Evolutionary conservation across 176 grass and related monocot species (phyloP).

Genomic region (Rhynchospora pubera): DNA sequence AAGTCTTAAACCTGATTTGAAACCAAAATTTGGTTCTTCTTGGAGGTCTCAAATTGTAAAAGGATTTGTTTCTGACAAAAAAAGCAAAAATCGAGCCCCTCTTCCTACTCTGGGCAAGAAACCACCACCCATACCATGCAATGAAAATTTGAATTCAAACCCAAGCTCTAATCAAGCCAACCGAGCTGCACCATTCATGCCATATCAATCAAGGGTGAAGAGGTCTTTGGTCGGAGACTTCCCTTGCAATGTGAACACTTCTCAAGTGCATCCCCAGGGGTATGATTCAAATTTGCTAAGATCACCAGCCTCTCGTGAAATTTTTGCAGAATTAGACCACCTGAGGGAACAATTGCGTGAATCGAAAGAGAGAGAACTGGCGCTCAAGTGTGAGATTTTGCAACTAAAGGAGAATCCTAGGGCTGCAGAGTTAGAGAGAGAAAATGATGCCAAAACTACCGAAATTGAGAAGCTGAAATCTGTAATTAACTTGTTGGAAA

Average conservation of each 20-base stretch:
- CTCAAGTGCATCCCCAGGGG: conserved; percentile 85
- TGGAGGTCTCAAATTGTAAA: conserved; percentile 98
- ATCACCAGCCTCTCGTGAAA: conserved; percentile 81
- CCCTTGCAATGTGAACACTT: conserved; percentile 60
- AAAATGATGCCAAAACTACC: conserved; percentile 55
- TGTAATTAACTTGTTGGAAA: conserved; percentile 50
- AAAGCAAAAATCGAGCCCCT: conserved; percentile 58
- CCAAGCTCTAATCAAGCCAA: conserved; percentile 35
- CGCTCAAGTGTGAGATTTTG: conserved; percentile 55
- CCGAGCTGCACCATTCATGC: conserved; percentile 40
- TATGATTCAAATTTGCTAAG: conserved; percentile 62
- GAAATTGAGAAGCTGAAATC: conserved; percentile 54
- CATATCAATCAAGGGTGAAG: conserved; percentile 79
- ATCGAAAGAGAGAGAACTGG: conserved; percentile 79
- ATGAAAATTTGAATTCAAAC: conserved; percentile 18
- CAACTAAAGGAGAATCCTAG: conserved; percentile 68
- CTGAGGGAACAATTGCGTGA: conserved; percentile 75
- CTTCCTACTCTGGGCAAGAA: conserved; percentile 52
- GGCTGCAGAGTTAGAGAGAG: conserved; percentile 75
- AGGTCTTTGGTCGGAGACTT: conserved; percentile 91
- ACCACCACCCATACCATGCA: conserved; percentile 31
- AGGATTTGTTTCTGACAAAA: conserved; percentile 87
- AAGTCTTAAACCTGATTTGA: conserved; percentile 47
- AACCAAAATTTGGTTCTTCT: conserved; percentile 79
- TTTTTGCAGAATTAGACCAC: conserved; percentile 90